Base-by-base conservation (phyloP, 768 basidiomycete genomes). In the Hypsizygus marmoreus region DNA sequence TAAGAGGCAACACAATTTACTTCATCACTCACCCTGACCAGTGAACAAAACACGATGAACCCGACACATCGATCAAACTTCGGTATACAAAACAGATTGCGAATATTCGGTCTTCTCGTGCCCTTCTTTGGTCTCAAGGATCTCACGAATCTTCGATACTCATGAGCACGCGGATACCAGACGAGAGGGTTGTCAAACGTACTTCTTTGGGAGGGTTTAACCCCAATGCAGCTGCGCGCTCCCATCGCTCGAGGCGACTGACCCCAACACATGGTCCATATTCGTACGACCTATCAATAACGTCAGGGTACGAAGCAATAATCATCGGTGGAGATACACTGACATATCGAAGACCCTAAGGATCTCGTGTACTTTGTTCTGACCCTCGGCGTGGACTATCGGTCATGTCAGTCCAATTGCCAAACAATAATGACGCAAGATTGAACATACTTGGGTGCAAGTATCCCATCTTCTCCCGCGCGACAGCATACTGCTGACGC, bases 221-320 rank as follows among this genome's bases (percentile, higher is more conserved):
- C 2, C 91, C 91, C 34, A 95, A 72, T 8, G 76, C 74, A 20
- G 83, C 63, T 0, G 95, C 95, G 38, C 94, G 76, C 59, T 94
- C 80, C 91, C 93, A 97, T 29, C 95, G 75, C 50, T 94, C 82
- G 11, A 95, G 67, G 22, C 94, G 81, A n/a, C 82, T 79, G 43
- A 91, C 76, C 0, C 90, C 88, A 16, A 85, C 69, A 53, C 85
- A 90, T 2, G 90, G 91, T 0, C 91, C 91, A 58, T 83, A 94
- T 53, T 89, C 81, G 45, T 85, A 86, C 2, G 83, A 79, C 61
- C 88, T 90, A 37, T 7, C 19, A 11, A 16, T 41, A 9, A 10
- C 30, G 45, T 34, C 45, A 60, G 36, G 53, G 35, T 16, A 45
- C 33, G 14, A 25, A 29, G 16, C 25, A 17, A 37, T 4, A 38